Percentiles rank a stretch among this genome's conserved stretches.
Evolutionary conservation across 192 early-diverging fungal species (phyloP).

Genomic region (Coemansia biformis): DNA sequence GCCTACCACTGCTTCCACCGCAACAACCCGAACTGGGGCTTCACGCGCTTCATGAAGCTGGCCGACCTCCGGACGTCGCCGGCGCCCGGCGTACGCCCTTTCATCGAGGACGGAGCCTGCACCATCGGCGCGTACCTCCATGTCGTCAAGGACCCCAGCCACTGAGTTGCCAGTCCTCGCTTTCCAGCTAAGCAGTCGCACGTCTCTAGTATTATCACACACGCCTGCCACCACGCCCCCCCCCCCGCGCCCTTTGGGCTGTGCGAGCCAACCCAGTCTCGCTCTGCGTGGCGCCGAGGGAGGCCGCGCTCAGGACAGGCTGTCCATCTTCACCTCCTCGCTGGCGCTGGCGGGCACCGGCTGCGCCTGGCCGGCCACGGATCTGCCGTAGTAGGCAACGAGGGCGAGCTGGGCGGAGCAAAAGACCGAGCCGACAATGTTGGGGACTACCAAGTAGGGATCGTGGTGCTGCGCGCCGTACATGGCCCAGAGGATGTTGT

Average conservation of each 20-base stretch:
- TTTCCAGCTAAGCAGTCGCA: background rate
- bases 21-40: constrained; percentile 93
- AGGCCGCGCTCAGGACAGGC: too few species aligned
- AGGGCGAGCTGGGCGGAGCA: constrained; percentile 35
- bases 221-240: too few species aligned
- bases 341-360: constrained; percentile 1
- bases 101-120: constrained; percentile 66
- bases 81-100: constrained; percentile 51
- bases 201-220: too few species aligned
- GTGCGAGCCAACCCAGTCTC: too few species aligned
- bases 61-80: constrained; percentile 49
- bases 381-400: constrained; percentile 35
- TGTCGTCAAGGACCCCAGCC: constrained; percentile 73
- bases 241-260: background rate
- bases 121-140: constrained; percentile 72
- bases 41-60: constrained; percentile 73
- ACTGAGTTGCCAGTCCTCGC: too few species aligned
- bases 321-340: background rate
- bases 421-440: constrained; percentile 22
- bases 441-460: constrained; percentile 38
- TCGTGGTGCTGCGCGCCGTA: constrained; percentile 31
- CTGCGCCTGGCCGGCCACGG: constrained; percentile 4
- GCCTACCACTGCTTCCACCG: constrained; percentile 86
- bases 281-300: too few species aligned
- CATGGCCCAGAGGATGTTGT: constrained; percentile 33